phyloP scores from a whole-genome alignment of 2,329 filamentous ascomycete genomes.

The Coniella vitis region DNA sequence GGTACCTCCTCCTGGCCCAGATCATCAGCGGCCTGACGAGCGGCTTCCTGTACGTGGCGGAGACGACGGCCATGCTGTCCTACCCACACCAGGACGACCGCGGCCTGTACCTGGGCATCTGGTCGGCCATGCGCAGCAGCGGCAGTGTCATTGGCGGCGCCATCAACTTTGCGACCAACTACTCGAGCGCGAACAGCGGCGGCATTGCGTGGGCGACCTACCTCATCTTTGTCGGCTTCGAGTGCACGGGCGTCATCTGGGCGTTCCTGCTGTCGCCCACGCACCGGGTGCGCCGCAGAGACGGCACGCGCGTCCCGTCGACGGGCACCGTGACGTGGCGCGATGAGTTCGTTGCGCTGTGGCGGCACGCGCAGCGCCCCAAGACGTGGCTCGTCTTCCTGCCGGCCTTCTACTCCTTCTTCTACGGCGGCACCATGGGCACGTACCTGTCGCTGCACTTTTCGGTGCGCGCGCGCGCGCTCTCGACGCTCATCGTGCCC shows the following conservation, averaged over 20 bases:
- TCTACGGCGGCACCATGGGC: slow-evolving; percentile 31
- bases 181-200: slow-evolving; percentile 14
- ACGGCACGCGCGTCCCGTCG: slow-evolving; percentile 21
- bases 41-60: slow-evolving; percentile 28
- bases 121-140: slow-evolving; percentile 27
- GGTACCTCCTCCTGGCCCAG: slow-evolving; percentile 27
- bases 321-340: slow-evolving; percentile 15
- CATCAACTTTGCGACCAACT: slow-evolving; percentile 27
- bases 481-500: slow-evolving; percentile 22
- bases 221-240: slow-evolving; percentile 24
- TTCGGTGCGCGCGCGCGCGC: slow-evolving; percentile 26
- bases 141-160: slow-evolving; percentile 28
- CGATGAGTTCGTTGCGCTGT: slow-evolving; percentile 20
- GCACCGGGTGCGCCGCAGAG: slow-evolving; percentile 20
- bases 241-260: slow-evolving; percentile 24
- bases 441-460: slow-evolving; percentile 29
- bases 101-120: slow-evolving; percentile 27
- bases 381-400: slow-evolving; percentile 28
- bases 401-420: slow-evolving; percentile 31
- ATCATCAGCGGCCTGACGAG: slow-evolving; percentile 16
- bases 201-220: slow-evolving; percentile 27
- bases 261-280: slow-evolving; percentile 23
- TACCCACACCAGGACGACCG: slow-evolving; percentile 27
- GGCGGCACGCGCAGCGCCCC: slow-evolving; percentile 19
- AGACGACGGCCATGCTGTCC: slow-evolving; percentile 30